Evolutionary conservation across 2,329 filamentous ascomycete species (phyloP).

Genomic region (Neoarthrinium moseri): DNA sequence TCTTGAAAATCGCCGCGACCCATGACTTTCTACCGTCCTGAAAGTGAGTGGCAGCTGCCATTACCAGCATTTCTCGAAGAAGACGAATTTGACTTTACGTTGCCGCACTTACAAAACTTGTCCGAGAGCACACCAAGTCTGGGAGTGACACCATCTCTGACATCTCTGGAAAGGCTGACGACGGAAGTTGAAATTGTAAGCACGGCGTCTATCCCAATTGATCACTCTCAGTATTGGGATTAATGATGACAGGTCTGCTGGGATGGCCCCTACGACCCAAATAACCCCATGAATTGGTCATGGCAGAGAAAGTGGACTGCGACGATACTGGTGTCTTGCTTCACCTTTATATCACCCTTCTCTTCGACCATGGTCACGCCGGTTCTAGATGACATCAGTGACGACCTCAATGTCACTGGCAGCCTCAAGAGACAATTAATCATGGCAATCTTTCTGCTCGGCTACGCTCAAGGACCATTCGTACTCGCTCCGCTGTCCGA

Average conservation of each 20-base stretch:
- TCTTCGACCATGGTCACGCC: slow-evolving; percentile 52
- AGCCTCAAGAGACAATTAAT: slow-evolving; percentile 38
- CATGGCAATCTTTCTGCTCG: slow-evolving; percentile 47
- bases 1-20: too few relatives aligned
- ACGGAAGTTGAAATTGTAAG: too few relatives aligned
- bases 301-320: slow-evolving; percentile 31
- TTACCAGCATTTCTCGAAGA: too few relatives aligned
- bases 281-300: slow-evolving; percentile 47
- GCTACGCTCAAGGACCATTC: slow-evolving; percentile 45
- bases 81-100: too few relatives aligned
- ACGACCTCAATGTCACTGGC: slow-evolving; percentile 42
- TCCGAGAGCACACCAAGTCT: too few relatives aligned
- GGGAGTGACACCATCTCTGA: too few relatives aligned
- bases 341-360: slow-evolving; percentile 56
- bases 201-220: too few relatives aligned
- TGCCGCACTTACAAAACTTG: too few relatives aligned
- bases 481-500: slow-evolving; percentile 34
- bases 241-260: slow-evolving; percentile 36
- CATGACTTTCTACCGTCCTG: too few relatives aligned
- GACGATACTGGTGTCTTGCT: slow-evolving; percentile 34
- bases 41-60: too few relatives aligned
- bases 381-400: slow-evolving; percentile 39
- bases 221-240: too few relatives aligned
- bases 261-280: slow-evolving; percentile 41
- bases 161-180: too few relatives aligned